Evolutionary conservation across 208 protist species (phyloP), one percentile per base, ranked within the genome.

Genomic region (Trypanosoma brucei): DNA sequence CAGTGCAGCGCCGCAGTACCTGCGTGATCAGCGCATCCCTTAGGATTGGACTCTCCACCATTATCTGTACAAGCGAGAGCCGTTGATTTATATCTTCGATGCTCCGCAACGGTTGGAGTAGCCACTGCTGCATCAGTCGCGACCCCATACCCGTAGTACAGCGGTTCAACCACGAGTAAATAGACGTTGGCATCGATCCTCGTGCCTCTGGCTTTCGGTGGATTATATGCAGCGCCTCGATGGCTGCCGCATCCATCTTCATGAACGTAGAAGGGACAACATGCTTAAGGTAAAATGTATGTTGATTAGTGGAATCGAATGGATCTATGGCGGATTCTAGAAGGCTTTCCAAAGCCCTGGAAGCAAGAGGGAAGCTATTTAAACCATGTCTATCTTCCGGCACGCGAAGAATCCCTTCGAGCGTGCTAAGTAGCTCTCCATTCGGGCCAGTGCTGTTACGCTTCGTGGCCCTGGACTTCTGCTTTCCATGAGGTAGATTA

Each of bases 81-180:
- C 98, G 85, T 69, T 92, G 76, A 48, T 88, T 81, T 67, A 99
- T 99, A 36, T 95, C 83, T 0, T 92, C 84, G 1, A 76, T 64
- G 57, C 94, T 86, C 22, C 97, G 77, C 13, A 99, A 73, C 6
- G 98, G 98, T 87, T 99, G 97, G 49, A 97, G 96, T 34, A 99
- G 79, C 97, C 97, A 99, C 75, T 98, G 91, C 13, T 88, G 75
- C 71, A 99, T 89, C 59, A 88, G 72, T n/a, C 98, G 84, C 11
- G 94, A 75, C 2, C 98, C 98, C 89, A 99, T 98, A 3, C 88
- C 84, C 6, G 98, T 99, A 36, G 73, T 55, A 70, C 97, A 99
- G n/a, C 95, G 81, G 73, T 99, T 98, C 13, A 99, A 79, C 73
- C 98, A 86, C 5, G 84, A 84, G 71, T 93, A 98, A 30, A 99